phyloP scores from a whole-genome alignment of 495 filamentous ascomycete species.

The Hypoxylon trugodes region DNA sequence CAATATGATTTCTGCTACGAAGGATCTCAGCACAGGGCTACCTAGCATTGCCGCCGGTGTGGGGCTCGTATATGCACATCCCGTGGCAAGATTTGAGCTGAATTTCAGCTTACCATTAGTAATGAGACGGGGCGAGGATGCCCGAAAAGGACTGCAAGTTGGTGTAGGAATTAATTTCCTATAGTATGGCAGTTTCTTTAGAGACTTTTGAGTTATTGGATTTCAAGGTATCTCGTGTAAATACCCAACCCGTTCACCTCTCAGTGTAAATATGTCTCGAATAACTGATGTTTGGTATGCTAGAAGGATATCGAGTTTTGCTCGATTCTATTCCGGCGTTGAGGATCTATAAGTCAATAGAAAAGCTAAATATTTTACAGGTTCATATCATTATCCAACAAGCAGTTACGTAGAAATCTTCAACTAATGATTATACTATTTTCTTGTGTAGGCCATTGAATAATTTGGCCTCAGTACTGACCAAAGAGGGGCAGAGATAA shows the following conservation, averaged over 20 bases:
- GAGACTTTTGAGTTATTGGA: background rate
- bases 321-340: background rate
- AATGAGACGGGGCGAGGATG: slow-evolving; percentile 80
- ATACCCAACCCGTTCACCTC: background rate
- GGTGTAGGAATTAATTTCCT: slow-evolving; percentile 94
- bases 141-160: slow-evolving; percentile 88
- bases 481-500: slow-evolving; percentile 6
- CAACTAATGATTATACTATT: no score
- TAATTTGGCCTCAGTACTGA: background rate
- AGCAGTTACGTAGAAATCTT: no score
- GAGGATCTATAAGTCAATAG: background rate
- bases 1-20: slow-evolving; percentile 61
- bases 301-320: background rate
- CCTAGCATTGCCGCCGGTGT: slow-evolving; percentile 89
- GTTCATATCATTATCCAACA: no score
- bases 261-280: slow-evolving; percentile 15
- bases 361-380: background rate
- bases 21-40: slow-evolving; percentile 73
- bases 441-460: no score
- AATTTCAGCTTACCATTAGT: slow-evolving; percentile 93
- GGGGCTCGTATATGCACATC: slow-evolving; percentile 92
- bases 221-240: slow-evolving; percentile 4
- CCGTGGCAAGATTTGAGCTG: slow-evolving; percentile 89
- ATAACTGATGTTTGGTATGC: no score
- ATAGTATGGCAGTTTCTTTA: slow-evolving; percentile 52